Percentiles rank a stretch among this genome's conserved stretches.
phyloP scores from a whole-genome alignment of 73 alveolate genomes.

The Halteria grandinella region DNA sequence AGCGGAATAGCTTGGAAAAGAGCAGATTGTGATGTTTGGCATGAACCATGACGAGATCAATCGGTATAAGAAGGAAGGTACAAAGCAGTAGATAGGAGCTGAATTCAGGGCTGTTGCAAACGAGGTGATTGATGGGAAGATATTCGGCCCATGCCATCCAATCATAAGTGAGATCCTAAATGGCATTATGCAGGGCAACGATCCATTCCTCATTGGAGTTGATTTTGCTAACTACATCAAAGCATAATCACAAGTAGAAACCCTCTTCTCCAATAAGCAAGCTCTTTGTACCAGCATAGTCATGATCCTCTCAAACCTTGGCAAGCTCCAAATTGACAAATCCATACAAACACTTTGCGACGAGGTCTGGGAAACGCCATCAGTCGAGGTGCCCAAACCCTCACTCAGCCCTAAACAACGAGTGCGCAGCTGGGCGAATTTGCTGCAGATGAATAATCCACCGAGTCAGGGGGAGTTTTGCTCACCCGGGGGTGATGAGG shows the following conservation, averaged over 20 bases:
- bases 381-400: conserved; percentile 60
- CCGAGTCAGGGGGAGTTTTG: too few species aligned
- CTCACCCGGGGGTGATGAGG: too few species aligned
- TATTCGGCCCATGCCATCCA: conserved; percentile 37
- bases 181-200: conserved; percentile 71
- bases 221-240: conserved; percentile 80
- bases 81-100: background rate
- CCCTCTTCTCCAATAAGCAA: background rate
- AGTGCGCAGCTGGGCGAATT: too few species aligned
- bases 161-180: conserved; percentile 5
- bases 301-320: conserved; percentile 12
- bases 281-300: conserved; percentile 37
- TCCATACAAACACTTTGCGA: conserved; percentile 17
- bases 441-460: too few species aligned
- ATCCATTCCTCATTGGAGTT: conserved; percentile 72
- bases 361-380: conserved; percentile 30
- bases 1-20: conserved; percentile 7
- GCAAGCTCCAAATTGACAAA: conserved; percentile 17
- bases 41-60: conserved; percentile 1
- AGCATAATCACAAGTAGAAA: conserved; percentile 72
- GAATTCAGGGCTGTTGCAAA: background rate
- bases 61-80: background rate
- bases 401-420: background rate
- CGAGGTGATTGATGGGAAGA: background rate
- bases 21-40: conserved; percentile 35